These are phyloP conservation scores for Leucosporidium creatinivorum DNA, from an alignment of 768 basidiomycete species.

Conservation along the genomic window DNA sequence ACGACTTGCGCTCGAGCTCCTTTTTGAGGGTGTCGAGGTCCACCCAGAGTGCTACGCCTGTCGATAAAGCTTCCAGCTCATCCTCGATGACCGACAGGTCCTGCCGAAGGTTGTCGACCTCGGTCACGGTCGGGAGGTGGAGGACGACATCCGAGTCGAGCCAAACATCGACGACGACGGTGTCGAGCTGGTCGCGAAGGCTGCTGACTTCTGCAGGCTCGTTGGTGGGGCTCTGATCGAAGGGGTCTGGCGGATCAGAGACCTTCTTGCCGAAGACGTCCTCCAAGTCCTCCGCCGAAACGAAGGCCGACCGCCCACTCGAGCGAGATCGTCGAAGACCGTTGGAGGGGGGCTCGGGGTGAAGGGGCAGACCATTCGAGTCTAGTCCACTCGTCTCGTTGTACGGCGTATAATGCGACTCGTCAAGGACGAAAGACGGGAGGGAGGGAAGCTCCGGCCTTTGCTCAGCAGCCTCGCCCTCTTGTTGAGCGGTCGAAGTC, in stretches of 20 bases:
- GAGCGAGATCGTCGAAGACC: background rate
- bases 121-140: slow-evolving; percentile 51
- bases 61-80: slow-evolving; percentile 47
- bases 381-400: too few species aligned
- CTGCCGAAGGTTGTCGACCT: slow-evolving; percentile 48
- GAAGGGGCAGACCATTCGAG: too few species aligned
- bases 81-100: slow-evolving; percentile 49
- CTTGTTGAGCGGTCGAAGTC: background rate
- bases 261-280: background rate
- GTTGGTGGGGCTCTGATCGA: background rate
- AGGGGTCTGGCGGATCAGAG: background rate
- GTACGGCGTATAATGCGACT: too few species aligned
- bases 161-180: background rate
- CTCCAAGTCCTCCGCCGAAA: background rate
- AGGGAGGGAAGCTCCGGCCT: too few species aligned
- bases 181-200: background rate
- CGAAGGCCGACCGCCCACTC: background rate
- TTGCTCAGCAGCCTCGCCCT: background rate
- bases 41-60: slow-evolving; percentile 35
- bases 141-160: slow-evolving; percentile 4
- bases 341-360: too few species aligned
- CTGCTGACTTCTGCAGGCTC: background rate
- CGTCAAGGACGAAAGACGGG: too few species aligned
- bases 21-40: slow-evolving; percentile 57
- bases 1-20: slow-evolving; percentile 54